phyloP scores from a whole-genome alignment of 768 basidiomycete genomes.

The Termitomyces sp. region DNA sequence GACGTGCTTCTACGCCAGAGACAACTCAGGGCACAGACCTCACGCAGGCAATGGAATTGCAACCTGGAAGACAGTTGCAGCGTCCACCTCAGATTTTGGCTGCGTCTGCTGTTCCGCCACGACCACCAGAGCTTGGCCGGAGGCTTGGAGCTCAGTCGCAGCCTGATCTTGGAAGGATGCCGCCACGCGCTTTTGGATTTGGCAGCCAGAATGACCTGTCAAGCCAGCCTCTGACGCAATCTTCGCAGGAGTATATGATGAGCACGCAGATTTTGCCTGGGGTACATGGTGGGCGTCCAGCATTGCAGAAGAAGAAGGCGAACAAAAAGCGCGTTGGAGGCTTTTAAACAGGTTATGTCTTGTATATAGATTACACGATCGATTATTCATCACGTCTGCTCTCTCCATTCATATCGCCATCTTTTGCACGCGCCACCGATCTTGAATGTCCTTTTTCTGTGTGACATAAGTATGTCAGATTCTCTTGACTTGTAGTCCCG shows the following conservation, averaged over 20 bases:
- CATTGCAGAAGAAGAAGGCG: conserved; percentile 41
- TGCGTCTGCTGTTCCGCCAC: conserved; percentile 19
- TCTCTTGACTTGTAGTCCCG: background rate
- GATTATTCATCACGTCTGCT: background rate
- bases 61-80: conserved; percentile 10
- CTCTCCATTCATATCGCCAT: background rate
- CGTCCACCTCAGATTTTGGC: conserved; percentile 36
- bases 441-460: no score
- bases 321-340: conserved; percentile 77
- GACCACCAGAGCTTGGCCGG: conserved; percentile 9
- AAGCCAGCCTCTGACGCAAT: conserved; percentile 8
- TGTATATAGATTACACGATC: background rate
- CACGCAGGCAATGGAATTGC: background rate
- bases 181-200: conserved; percentile 3
- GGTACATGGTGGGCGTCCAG: conserved; percentile 58
- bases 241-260: conserved; percentile 39
- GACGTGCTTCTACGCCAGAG: conserved; percentile 16
- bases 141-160: conserved; percentile 12
- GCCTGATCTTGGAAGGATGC: background rate
- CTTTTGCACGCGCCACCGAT: background rate
- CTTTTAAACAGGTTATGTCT: conserved; percentile 39
- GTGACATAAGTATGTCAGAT: no score
- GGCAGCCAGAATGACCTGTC: conserved; percentile 7
- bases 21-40: background rate
- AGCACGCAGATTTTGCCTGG: conserved; percentile 75